Percentiles rank a stretch among this genome's conserved stretches.
Evolutionary conservation across 768 basidiomycete species (phyloP).

Genomic region (Podaxis rugospora): DNA sequence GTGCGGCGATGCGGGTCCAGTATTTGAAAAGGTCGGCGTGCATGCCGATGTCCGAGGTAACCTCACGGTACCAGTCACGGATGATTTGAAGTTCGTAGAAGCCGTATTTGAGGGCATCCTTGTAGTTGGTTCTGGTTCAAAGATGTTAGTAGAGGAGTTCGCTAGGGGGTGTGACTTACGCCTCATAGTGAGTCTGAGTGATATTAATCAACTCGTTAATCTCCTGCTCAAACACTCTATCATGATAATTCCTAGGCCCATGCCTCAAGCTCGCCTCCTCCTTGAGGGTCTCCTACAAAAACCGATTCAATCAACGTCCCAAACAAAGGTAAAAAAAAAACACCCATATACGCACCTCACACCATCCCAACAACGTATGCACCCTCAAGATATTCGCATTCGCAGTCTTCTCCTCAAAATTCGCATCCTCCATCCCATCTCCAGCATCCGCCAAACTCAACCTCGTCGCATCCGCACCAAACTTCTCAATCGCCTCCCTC

Average conservation of each 20-base stretch:
- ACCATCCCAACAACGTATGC: constrained; percentile 89
- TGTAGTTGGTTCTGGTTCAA: constrained; percentile 76
- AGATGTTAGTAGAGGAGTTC: background rate
- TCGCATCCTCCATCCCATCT: constrained; percentile 96
- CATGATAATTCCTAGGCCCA: constrained; percentile 79
- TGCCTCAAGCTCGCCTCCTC: constrained; percentile 67
- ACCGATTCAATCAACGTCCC: background rate
- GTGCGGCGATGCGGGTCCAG: constrained; percentile 80
- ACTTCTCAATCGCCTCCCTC: constrained; percentile 85
- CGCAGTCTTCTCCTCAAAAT: constrained; percentile 98
- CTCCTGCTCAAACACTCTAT: constrained; percentile 88
- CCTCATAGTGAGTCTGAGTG: constrained; percentile 76
- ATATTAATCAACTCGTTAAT: constrained; percentile 80
- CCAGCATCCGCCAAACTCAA: constrained; percentile 94
- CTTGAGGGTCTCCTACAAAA: constrained; percentile 69
- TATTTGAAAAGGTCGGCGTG: constrained; percentile 80
- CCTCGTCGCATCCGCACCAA: constrained; percentile 93
- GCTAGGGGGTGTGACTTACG: too few relatives aligned
- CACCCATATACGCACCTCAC: constrained; percentile 50
- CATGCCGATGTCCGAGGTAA: constrained; percentile 87
- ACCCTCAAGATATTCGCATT: constrained; percentile 95
- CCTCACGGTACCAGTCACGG: constrained; percentile 96
- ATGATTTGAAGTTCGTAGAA: constrained; percentile 93
- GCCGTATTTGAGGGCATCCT: constrained; percentile 91
- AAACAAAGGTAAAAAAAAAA: background rate